Evolutionary conservation across 345 rosid genomes (phyloP), one percentile per base, ranked within the genome.

Genomic region (Adansonia digitata): DNA sequence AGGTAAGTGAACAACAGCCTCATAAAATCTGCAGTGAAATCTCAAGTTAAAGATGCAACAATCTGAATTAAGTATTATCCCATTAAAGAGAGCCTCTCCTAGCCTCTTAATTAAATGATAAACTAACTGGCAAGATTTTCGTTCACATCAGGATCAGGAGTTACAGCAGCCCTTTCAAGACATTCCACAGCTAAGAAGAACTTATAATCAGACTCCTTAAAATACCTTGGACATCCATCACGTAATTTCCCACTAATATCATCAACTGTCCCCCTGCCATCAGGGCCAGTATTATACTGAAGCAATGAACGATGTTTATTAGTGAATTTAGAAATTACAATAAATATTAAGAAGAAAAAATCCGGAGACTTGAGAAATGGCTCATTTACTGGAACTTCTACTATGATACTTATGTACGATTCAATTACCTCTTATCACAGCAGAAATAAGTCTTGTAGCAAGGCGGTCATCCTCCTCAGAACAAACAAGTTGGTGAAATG

Each of bases 181-280:
- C 89, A 89, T 84, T 95, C 98, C 81, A 95, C 99, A 66, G 98
- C 99, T 81, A 95, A 87, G 87, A 89, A 95, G 80, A 95, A 93
- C 84, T 95, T 93, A 85, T 93, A 85, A 87, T 95, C 96, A 22
- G 99, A 89, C 78, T 95, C 98, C 86, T 88, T 91, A 82, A 91
- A 95, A 86, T 90, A 93, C 84, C 98, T 93, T 69, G 97, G 97
- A 83, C 98, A 93, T 65, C 99, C 97, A 79, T 93, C 98, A n/a
- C 86, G 86, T 60, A 95, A 79, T 80, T 90, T 81, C 60, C 86
- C 89, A 82, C 97, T 91, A 62, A 95, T 85, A 77, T 95, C 99
- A 82, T 95, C 94, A 68, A 95, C 97, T 60, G 99, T 89, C 63
- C 99, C 98, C 83, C 98, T 95, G 75, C 98, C 99, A 88, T 91